phyloP scores from a whole-genome alignment of 2,329 filamentous ascomycete species.

The Dactylella cylindrospora region DNA sequence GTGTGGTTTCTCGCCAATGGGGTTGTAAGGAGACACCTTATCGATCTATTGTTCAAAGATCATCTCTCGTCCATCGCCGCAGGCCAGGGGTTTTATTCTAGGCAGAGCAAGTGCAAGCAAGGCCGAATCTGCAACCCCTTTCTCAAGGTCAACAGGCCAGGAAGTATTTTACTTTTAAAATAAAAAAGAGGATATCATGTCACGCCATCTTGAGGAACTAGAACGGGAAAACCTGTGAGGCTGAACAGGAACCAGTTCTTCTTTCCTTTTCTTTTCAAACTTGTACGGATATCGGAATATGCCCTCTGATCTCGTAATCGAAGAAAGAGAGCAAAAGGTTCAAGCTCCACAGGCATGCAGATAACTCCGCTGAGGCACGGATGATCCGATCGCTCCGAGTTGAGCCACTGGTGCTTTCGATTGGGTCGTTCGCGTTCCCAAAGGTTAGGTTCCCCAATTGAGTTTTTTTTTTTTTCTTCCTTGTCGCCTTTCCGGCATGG shows the following conservation, averaged over 20 bases:
- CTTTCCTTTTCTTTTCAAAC: too few species aligned
- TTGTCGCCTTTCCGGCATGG: not conserved
- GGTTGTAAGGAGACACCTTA: not conserved
- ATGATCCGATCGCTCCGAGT: slow-evolving; percentile 35
- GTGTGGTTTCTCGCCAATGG: not conserved
- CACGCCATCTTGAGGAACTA: not conserved
- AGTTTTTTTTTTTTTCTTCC: slow-evolving; percentile 9
- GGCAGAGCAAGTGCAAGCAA: too few species aligned
- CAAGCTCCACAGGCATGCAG: too few species aligned
- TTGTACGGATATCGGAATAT: too few species aligned
- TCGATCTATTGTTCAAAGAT: not conserved
- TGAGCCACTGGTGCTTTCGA: too few species aligned
- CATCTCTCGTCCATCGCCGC: not conserved
- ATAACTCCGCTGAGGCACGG: slow-evolving; percentile 24
- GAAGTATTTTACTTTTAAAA: too few species aligned
- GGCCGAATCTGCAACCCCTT: too few species aligned
- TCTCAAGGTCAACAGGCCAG: too few species aligned
- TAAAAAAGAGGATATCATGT: not conserved
- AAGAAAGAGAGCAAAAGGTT: not conserved
- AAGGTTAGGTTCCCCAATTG: slow-evolving; percentile 20
- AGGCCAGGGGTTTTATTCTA: not conserved
- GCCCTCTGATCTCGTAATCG: not conserved
- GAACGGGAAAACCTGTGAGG: slow-evolving; percentile 13
- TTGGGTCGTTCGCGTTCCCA: too few species aligned
- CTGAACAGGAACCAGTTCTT: slow-evolving; percentile 20